Percentiles rank a stretch among this genome's conserved stretches.
Evolutionary conservation across 1,139 yeast species (phyloP).

Genomic region (Zygoascus sp.): DNA sequence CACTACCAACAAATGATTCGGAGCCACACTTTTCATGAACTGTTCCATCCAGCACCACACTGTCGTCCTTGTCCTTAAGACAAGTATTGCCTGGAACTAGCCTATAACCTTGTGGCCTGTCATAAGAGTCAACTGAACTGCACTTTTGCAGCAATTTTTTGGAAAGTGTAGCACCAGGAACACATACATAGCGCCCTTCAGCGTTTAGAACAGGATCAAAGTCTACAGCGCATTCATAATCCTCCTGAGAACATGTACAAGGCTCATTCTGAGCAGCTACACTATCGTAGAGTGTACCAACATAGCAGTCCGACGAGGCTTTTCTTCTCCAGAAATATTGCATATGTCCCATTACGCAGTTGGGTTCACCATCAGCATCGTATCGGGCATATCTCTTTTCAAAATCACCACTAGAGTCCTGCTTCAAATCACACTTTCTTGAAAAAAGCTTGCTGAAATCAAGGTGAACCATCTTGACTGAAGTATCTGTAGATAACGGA

Average conservation of each 20-base stretch:
- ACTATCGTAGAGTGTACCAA: constrained; percentile 57
- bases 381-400: constrained; percentile 66
- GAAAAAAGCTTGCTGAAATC: constrained; percentile 59
- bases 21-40: constrained; percentile 12
- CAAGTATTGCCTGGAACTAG: constrained; percentile 52
- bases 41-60: constrained; percentile 21
- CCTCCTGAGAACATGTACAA: constrained; percentile 62
- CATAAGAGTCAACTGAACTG: constrained; percentile 16
- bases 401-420: constrained; percentile 54
- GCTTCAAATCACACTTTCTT: constrained; percentile 35
- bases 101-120: constrained; percentile 34
- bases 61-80: constrained; percentile 23
- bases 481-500: constrained; percentile 29
- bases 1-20: constrained; percentile 16
- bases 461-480: constrained; percentile 41
- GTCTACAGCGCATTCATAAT: constrained; percentile 70
- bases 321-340: constrained; percentile 69
- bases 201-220: constrained; percentile 40
- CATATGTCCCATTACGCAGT: constrained; percentile 70
- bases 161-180: constrained; percentile 41
- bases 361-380: constrained; percentile 45
- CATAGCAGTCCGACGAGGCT: constrained; percentile 62
- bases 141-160: constrained; percentile 20
- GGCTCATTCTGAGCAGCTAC: constrained; percentile 50
- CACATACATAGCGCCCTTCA: constrained; percentile 45